Evolutionary conservation across 148 eudicot species (phyloP).

Genomic region (Camellia sinensis): DNA sequence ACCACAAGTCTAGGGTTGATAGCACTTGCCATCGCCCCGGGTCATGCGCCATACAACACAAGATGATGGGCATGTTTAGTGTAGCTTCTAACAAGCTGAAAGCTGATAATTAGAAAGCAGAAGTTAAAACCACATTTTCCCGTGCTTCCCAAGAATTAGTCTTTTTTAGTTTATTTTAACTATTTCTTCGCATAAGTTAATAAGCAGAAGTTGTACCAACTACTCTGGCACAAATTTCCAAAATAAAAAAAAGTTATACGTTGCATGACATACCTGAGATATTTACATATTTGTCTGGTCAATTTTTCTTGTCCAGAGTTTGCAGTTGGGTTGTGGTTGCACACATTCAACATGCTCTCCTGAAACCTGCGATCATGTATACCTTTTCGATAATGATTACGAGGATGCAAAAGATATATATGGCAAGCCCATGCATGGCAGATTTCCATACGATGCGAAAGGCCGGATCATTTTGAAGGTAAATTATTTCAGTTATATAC

Average conservation of each 20-base stretch:
- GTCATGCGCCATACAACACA: no score
- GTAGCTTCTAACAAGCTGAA: no score
- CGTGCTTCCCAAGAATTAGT: no score
- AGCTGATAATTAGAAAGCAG: no score
- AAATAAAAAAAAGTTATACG: no score
- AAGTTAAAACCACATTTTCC: no score
- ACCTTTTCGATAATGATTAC: conserved; percentile 84
- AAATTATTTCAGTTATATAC: not conserved
- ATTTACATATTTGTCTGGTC: not conserved
- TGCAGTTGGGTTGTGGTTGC: conserved; percentile 78
- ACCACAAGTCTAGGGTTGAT: no score
- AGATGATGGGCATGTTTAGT: not conserved
- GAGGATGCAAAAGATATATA: conserved; percentile 80
- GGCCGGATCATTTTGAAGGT: conserved; percentile 81
- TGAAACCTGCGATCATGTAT: conserved; percentile 82
- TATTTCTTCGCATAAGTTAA: no score
- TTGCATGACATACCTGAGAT: not conserved
- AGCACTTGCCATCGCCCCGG: no score
- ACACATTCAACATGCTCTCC: conserved; percentile 66
- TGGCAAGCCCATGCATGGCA: conserved; percentile 74
- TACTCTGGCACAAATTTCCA: no score
- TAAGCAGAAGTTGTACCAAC: no score
- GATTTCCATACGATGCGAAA: conserved; percentile 83
- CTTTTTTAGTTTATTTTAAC: no score
- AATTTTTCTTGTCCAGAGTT: conserved; percentile 42